phyloP scores from a whole-genome alignment of 1,284 basidiomycete genomes.

The Porodaedalea pini region DNA sequence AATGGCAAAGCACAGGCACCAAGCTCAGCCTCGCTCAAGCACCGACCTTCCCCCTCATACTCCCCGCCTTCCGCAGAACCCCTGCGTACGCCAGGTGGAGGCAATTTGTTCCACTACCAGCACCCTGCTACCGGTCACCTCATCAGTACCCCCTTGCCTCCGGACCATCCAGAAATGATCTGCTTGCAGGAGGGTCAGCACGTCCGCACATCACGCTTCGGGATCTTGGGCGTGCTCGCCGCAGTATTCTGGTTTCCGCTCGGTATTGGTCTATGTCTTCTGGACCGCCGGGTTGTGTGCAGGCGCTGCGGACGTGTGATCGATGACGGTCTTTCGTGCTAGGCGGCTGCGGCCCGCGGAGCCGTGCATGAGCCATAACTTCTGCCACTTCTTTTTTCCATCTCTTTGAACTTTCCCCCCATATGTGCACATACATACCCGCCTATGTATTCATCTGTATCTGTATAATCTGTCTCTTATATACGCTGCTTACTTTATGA shows the following conservation, averaged over 20 bases:
- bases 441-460: too few species aligned
- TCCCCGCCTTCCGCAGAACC: not conserved
- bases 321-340: constrained; percentile 24
- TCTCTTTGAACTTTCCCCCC: too few species aligned
- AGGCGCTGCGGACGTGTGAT: constrained; percentile 46
- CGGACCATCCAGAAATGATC: constrained; percentile 74
- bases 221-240: constrained; percentile 57
- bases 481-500: too few species aligned
- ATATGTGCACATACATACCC: too few species aligned
- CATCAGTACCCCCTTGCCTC: constrained; percentile 56
- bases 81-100: too few species aligned
- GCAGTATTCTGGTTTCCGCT: constrained; percentile 81
- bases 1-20: not conserved
- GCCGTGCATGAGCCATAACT: too few species aligned
- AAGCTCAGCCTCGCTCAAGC: not conserved
- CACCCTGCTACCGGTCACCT: constrained; percentile 45
- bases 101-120: constrained; percentile 41
- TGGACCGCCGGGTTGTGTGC: constrained; percentile 67
- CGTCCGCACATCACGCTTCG: constrained; percentile 49
- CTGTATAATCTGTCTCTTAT: too few species aligned
- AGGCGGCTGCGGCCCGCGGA: too few species aligned
- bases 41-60: not conserved
- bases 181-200: constrained; percentile 73
- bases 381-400: too few species aligned
- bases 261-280: constrained; percentile 67